Percentiles rank a stretch among this genome's conserved stretches.
Evolutionary conservation across 306 rosid species (phyloP).

Genomic region (Carpinus fangiana): DNA sequence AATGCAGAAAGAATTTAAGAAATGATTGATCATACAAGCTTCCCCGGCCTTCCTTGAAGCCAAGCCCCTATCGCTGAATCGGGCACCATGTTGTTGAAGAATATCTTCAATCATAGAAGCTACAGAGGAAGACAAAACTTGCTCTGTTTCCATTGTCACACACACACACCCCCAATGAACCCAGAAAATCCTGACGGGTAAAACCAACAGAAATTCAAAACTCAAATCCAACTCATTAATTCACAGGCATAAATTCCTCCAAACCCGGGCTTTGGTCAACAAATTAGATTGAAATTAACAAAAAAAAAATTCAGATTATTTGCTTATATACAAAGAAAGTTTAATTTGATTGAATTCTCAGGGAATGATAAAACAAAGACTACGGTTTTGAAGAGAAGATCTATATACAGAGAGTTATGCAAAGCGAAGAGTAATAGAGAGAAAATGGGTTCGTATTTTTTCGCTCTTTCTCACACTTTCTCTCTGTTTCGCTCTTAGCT

Average conservation of each 20-base stretch:
- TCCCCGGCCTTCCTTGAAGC: slow-evolving; percentile 74
- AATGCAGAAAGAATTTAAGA: not conserved
- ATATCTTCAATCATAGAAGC: slow-evolving; percentile 76
- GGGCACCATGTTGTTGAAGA: slow-evolving; percentile 60
- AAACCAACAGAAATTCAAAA: slow-evolving; percentile 15
- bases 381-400: slow-evolving; percentile 28
- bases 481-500: slow-evolving; percentile 12
- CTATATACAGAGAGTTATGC: slow-evolving; percentile 15
- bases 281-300: not conserved
- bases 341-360: slow-evolving; percentile 10
- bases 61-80: slow-evolving; percentile 38
- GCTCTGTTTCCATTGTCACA: slow-evolving; percentile 56
- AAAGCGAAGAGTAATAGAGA: slow-evolving; percentile 36
- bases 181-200: not conserved
- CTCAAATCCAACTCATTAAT: slow-evolving; percentile 26
- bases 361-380: slow-evolving; percentile 28
- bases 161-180: slow-evolving; percentile 13
- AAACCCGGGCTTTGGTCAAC: slow-evolving; percentile 11
- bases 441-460: slow-evolving; percentile 19
- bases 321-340: slow-evolving; percentile 10
- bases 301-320: not conserved
- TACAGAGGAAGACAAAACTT: slow-evolving; percentile 56
- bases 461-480: slow-evolving; percentile 39
- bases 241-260: slow-evolving; percentile 6
- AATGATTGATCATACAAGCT: slow-evolving; percentile 49